These are phyloP conservation scores for Anthracocystis panici-leucophaei DNA, from an alignment of 1,284 basidiomycete genomes.

Conservation along the genomic window DNA sequence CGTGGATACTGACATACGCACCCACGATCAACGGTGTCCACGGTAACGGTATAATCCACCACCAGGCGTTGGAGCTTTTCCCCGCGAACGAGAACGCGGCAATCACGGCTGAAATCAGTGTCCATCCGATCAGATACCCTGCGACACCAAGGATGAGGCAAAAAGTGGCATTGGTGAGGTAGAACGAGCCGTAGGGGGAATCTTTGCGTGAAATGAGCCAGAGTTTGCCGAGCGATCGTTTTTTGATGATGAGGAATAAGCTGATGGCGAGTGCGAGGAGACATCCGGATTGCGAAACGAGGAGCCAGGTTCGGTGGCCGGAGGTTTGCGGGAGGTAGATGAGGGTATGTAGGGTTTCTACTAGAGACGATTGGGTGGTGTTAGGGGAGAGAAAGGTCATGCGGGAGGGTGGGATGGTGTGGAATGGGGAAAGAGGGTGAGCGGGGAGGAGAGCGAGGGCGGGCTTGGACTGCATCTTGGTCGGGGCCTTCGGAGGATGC, in stretches of 20 bases:
- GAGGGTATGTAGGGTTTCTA: background rate
- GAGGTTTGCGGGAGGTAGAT: slow-evolving; percentile 3
- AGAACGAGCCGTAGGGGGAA: slow-evolving; percentile 2
- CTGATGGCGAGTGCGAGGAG: background rate
- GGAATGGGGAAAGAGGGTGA: background rate
- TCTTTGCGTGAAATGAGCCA: slow-evolving; percentile 8
- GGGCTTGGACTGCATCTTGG: background rate
- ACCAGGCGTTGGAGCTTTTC: slow-evolving; percentile 7
- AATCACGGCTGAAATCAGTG: background rate
- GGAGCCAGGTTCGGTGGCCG: slow-evolving; percentile 5
- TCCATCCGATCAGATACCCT: slow-evolving; percentile 12
- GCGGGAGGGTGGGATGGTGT: background rate
- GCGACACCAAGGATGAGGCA: slow-evolving; percentile 2
- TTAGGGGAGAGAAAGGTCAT: slow-evolving; percentile 4
- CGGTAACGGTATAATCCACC: slow-evolving; percentile 18
- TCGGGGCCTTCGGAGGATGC: background rate
- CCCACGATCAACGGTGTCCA: slow-evolving; percentile 16
- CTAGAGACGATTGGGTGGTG: slow-evolving; percentile 3
- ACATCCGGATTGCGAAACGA: slow-evolving; percentile 12
- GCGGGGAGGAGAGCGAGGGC: background rate
- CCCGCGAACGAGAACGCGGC: slow-evolving; percentile 2
- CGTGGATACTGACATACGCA: slow-evolving; percentile 7
- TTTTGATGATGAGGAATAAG: slow-evolving; percentile 7
- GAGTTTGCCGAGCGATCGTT: slow-evolving; percentile 10
- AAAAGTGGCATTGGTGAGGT: slow-evolving; percentile 14